Percentiles rank a stretch among this genome's conserved stretches.
These are phyloP conservation scores for Pelargonium australe DNA, from an alignment of 441 rosid species.

Conservation along the genomic window DNA sequence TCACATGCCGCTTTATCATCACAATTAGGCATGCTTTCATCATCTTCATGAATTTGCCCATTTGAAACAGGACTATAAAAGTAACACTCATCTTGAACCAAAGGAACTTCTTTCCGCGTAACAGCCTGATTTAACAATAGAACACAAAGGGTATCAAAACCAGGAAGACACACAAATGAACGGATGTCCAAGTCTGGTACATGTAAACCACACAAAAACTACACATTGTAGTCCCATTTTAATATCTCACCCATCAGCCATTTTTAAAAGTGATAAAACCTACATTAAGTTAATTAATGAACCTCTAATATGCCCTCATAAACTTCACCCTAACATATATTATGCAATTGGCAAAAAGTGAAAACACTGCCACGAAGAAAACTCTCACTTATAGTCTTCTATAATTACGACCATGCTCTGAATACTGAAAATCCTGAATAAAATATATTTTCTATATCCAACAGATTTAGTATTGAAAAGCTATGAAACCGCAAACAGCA, in stretches of 20 bases:
- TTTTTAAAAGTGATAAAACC: neutral
- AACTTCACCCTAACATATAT: slow-evolving; percentile 3
- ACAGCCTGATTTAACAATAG: slow-evolving; percentile 28
- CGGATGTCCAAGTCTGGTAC: neutral
- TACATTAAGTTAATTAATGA: neutral
- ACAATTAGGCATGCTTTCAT: slow-evolving; percentile 22
- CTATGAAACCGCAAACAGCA: neutral
- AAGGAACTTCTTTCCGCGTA: slow-evolving; percentile 19
- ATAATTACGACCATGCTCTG: neutral
- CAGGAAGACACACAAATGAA: slow-evolving; percentile 3
- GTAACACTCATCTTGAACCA: slow-evolving; percentile 26
- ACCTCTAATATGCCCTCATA: slow-evolving; percentile 2
- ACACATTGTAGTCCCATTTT: neutral
- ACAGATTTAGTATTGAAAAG: neutral
- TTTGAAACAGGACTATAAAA: slow-evolving; percentile 18
- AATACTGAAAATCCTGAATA: neutral
- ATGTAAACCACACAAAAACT: neutral
- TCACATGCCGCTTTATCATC: slow-evolving; percentile 24
- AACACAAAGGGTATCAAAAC: slow-evolving; percentile 5
- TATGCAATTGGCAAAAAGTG: neutral
- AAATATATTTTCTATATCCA: neutral
- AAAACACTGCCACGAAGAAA: neutral
- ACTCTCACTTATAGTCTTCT: neutral
- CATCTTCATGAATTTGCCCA: slow-evolving; percentile 29
- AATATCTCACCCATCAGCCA: neutral